Conservation (phyloP, 768 basidiomycete genomes). For the Trametes gibbosa region DNA sequence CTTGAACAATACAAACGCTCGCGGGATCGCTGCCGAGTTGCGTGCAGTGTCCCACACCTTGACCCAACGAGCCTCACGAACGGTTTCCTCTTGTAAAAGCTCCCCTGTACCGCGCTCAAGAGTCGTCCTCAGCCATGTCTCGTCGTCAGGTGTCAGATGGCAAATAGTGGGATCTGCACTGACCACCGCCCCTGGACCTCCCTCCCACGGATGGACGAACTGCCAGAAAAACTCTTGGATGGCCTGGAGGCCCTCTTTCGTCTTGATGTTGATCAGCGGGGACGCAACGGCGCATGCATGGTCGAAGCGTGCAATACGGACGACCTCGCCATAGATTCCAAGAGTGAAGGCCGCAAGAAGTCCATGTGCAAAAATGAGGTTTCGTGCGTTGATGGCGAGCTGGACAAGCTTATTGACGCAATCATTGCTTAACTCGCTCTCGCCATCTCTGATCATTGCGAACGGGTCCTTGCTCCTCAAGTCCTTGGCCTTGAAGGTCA, state of each 20-base stretch:
- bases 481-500: constrained; percentile 3
- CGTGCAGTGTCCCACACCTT: not conserved
- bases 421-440: not conserved
- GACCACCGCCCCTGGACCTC: not conserved
- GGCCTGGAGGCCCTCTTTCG: not conserved
- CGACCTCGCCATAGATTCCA: constrained; percentile 4
- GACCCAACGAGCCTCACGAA: not conserved
- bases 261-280: not conserved
- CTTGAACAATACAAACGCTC: not conserved
- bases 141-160: not conserved
- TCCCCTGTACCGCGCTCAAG: not conserved
- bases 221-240: constrained; percentile 14
- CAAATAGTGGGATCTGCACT: constrained; percentile 4
- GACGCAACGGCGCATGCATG: constrained; percentile 12
- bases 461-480: not conserved
- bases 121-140: not conserved
- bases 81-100: not conserved
- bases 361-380: constrained; percentile 4
- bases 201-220: constrained; percentile 9
- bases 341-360: constrained; percentile 1
- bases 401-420: not conserved
- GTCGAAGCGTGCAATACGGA: constrained; percentile 14
- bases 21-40: not conserved
- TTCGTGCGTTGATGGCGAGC: constrained; percentile 3
- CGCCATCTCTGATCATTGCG: not conserved